These are phyloP conservation scores for Phaseolus lunatus DNA, from an alignment of 306 rosid species.

Conservation along the genomic window DNA sequence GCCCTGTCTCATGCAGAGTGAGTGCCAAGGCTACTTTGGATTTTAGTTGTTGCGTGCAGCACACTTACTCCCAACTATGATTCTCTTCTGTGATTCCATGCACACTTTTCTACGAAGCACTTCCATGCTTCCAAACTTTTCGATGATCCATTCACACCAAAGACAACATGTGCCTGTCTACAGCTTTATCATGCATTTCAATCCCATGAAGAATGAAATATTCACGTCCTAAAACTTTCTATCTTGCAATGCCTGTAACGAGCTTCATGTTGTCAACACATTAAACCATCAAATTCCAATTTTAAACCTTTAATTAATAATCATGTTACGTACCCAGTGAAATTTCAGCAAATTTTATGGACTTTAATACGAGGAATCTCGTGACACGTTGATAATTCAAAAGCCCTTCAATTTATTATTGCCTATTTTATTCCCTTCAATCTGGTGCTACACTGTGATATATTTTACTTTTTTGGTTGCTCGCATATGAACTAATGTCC, in stretches of 20 bases:
- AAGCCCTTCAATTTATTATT: background rate
- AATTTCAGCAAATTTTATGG: background rate
- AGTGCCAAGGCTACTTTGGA: slow-evolving; percentile 1
- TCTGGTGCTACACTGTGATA: background rate
- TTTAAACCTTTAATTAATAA: too few relatives aligned
- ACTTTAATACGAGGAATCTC: background rate
- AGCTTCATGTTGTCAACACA: too few relatives aligned
- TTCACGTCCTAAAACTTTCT: background rate
- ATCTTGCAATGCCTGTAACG: too few relatives aligned
- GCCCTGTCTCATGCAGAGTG: background rate
- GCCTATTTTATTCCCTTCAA: background rate
- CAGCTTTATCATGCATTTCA: background rate
- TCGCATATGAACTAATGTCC: background rate
- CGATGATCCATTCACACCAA: background rate
- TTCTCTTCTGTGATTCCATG: slow-evolving; percentile 15
- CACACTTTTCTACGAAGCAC: background rate
- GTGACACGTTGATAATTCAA: background rate
- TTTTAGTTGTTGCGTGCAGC: slow-evolving; percentile 18
- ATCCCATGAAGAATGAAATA: background rate
- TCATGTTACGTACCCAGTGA: background rate
- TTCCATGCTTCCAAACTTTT: background rate
- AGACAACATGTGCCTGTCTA: background rate
- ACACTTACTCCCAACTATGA: background rate
- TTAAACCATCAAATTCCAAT: too few relatives aligned
- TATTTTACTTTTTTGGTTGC: background rate